Conservation (phyloP, 2,329 filamentous ascomycete genomes). For the Diaporthe velutina region DNA sequence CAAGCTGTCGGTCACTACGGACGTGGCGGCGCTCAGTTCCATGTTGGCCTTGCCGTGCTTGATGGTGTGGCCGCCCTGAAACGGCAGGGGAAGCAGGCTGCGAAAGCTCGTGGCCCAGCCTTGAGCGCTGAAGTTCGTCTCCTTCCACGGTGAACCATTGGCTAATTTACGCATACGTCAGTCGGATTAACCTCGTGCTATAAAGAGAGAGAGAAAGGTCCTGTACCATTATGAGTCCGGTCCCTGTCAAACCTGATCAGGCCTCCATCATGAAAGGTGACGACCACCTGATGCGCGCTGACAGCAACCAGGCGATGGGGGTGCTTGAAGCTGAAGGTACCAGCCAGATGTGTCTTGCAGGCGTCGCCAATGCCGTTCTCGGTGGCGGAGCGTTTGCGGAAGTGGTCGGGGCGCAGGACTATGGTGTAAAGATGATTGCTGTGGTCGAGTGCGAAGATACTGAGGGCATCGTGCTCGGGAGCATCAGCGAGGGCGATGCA, state of each 20-base stretch:
- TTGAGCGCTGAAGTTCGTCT: constrained; percentile 79
- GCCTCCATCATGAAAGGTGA: constrained; percentile 85
- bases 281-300: constrained; percentile 79
- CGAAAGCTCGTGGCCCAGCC: constrained; percentile 78
- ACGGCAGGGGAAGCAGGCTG: constrained; percentile 76
- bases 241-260: constrained; percentile 78
- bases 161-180: constrained; percentile 4
- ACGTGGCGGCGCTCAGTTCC: constrained; percentile 76
- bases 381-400: constrained; percentile 76
- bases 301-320: constrained; percentile 86
- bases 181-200: not conserved
- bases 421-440: constrained; percentile 87
- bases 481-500: constrained; percentile 88
- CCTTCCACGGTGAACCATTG: constrained; percentile 70
- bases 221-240: constrained; percentile 60
- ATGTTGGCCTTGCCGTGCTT: constrained; percentile 74
- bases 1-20: constrained; percentile 67
- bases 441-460: constrained; percentile 83
- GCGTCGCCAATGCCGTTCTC: constrained; percentile 82
- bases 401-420: constrained; percentile 85
- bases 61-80: constrained; percentile 74
- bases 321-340: constrained; percentile 81
- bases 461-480: constrained; percentile 81
- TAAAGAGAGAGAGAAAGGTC: not conserved
- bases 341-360: constrained; percentile 80